phyloP scores from a whole-genome alignment of 257 asterid species.

The Solanum gandarillasii region DNA sequence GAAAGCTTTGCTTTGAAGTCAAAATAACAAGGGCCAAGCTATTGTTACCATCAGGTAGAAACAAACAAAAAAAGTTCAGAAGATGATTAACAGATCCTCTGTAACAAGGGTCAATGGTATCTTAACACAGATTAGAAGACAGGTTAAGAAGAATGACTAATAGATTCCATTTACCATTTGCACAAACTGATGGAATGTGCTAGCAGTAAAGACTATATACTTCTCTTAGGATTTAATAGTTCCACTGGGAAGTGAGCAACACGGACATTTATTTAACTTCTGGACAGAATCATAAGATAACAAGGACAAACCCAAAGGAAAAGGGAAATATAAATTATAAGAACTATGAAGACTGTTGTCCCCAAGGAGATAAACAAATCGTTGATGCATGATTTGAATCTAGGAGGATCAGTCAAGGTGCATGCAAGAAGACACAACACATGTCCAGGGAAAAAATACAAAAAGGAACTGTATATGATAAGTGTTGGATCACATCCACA shows the following conservation, averaged over 20 bases:
- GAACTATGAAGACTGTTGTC: neutral
- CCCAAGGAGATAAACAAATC: neutral
- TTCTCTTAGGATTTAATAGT: neutral
- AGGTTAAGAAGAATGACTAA: neutral
- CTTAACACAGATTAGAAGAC: neutral
- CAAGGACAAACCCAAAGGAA: neutral
- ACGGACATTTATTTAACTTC: neutral
- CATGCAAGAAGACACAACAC: neutral
- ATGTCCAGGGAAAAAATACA: neutral
- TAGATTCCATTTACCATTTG: neutral
- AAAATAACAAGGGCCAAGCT: neutral
- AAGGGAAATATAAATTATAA: neutral
- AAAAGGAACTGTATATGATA: neutral
- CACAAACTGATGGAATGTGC: neutral
- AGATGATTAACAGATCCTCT: neutral
- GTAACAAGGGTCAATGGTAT: neutral
- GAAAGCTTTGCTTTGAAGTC: neutral
- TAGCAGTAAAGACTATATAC: neutral
- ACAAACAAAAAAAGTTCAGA: neutral
- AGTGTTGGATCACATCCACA: neutral
- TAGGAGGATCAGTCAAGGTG: neutral
- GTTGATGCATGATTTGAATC: neutral
- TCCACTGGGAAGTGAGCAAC: neutral
- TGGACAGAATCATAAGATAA: neutral
- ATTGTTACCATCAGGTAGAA: neutral